phyloP scores from a whole-genome alignment of 2,329 filamentous ascomycete species.

The Colletotrichum chrysophilum region DNA sequence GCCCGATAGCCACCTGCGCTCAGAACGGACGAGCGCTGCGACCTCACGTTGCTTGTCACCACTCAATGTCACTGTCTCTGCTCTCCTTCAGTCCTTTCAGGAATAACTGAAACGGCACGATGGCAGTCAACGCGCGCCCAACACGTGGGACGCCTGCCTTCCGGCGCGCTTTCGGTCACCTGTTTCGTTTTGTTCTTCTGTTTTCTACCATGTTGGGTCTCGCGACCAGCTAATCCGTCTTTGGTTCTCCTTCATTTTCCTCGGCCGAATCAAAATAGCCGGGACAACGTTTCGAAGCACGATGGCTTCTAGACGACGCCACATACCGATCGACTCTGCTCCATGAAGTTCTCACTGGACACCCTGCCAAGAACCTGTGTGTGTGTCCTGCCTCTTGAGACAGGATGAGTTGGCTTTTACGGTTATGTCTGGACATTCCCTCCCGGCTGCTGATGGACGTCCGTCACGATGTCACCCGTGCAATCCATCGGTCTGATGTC shows the following conservation, averaged over 20 bases:
- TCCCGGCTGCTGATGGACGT: background rate
- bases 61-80: background rate
- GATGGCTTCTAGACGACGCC: background rate
- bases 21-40: conserved; percentile 6
- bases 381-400: background rate
- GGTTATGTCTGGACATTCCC: background rate
- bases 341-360: background rate
- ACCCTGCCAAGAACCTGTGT: background rate
- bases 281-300: background rate
- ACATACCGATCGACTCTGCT: background rate
- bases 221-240: background rate
- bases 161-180: background rate
- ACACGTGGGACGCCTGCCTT: background rate
- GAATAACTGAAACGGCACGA: conserved; percentile 5
- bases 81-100: background rate
- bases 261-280: background rate
- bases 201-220: background rate
- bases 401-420: background rate
- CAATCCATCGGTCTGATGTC: background rate
- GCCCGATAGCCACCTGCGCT: background rate
- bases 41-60: background rate
- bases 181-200: background rate
- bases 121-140: background rate
- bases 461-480: conserved; percentile 6
- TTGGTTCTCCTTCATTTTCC: background rate